Evolutionary conservation across 352 stramenopile species (phyloP).

Genomic region (Blastocystis sp.): DNA sequence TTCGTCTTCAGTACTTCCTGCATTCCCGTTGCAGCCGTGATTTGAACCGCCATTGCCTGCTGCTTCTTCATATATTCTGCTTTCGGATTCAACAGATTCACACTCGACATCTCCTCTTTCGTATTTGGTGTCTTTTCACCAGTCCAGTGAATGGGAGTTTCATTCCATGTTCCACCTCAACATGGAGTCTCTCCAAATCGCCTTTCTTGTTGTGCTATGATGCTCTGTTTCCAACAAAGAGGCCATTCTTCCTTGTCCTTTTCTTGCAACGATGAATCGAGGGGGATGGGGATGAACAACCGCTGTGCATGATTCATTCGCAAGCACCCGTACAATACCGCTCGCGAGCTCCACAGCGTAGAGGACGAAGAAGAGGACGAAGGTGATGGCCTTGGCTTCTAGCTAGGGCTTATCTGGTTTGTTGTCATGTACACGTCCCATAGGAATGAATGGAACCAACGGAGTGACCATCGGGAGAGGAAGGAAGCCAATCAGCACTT

Average conservation of each 20-base stretch:
- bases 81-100: constrained; percentile 83
- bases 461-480: constrained; percentile 5
- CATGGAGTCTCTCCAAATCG: neutral
- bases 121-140: neutral
- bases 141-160: neutral
- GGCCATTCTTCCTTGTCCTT: neutral
- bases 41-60: constrained; percentile 91
- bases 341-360: neutral
- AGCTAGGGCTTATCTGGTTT: neutral
- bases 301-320: neutral
- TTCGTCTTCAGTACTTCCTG: constrained; percentile 90
- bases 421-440: neutral
- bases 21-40: constrained; percentile 90
- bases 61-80: constrained; percentile 92
- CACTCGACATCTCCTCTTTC: constrained; percentile 61
- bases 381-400: neutral
- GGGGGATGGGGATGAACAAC: constrained; percentile 13
- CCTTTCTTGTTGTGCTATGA: neutral
- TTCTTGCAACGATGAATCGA: constrained; percentile 1
- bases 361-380: constrained; percentile 18
- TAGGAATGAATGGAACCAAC: no score
- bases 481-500: constrained; percentile 35
- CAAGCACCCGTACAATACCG: neutral
- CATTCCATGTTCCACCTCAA: neutral
- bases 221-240: neutral